Conservation (phyloP, 1,284 basidiomycete species). For the Heliocybe sulcata region DNA sequence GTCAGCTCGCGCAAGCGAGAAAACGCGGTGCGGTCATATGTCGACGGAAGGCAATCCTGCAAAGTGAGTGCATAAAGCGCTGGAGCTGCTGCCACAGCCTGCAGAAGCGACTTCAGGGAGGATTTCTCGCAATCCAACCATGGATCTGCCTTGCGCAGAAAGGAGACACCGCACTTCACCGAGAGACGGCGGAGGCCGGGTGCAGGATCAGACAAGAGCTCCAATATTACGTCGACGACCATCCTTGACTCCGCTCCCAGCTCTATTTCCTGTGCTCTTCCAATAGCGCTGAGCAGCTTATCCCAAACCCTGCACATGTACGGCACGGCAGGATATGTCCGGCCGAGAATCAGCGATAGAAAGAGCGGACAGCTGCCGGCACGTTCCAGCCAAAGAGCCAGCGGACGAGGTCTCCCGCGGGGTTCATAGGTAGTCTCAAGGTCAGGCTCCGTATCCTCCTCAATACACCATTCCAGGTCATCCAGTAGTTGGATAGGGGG, state of each 20-base stretch:
- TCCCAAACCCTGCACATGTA: background rate
- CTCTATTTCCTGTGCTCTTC: background rate
- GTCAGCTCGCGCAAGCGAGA: background rate
- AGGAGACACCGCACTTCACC: background rate
- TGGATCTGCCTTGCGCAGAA: background rate
- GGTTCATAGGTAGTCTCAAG: too few species aligned
- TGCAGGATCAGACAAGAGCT: background rate
- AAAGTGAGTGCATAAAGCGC: background rate
- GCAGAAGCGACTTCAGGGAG: background rate
- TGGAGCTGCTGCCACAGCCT: background rate
- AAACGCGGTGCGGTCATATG: background rate
- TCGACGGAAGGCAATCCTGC: background rate
- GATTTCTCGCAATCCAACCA: background rate
- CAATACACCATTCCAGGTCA: conserved; percentile 8
- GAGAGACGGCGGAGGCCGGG: background rate
- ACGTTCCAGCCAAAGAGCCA: background rate
- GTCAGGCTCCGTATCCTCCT: conserved; percentile 4
- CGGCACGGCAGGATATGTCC: background rate
- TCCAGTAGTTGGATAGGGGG: background rate
- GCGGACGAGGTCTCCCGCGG: background rate
- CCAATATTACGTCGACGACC: background rate
- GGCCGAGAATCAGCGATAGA: background rate
- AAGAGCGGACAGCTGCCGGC: background rate
- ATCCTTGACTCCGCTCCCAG: background rate
- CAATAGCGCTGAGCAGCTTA: background rate